These are phyloP conservation scores for Globisporangium carolinianum DNA, from an alignment of 352 stramenopile species.

Conservation along the genomic window DNA sequence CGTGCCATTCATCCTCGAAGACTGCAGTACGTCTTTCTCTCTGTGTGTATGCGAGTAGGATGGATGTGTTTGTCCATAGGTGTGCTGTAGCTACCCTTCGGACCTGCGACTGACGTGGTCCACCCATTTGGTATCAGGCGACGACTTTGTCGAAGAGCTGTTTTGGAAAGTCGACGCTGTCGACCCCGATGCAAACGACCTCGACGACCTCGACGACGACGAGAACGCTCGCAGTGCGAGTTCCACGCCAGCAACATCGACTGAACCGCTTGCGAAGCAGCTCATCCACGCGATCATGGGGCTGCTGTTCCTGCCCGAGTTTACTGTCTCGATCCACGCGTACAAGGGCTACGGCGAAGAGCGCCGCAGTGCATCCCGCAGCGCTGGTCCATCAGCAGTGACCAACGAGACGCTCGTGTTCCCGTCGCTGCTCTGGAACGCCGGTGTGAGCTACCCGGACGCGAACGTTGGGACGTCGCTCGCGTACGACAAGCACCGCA, in stretches of 20 bases:
- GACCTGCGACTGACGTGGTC: too few species aligned
- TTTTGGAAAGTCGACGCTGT: slow-evolving; percentile 59
- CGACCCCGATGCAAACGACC: slow-evolving; percentile 8
- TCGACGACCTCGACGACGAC: slow-evolving; percentile 31
- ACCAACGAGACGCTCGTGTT: slow-evolving; percentile 42
- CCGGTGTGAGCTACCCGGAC: slow-evolving; percentile 75
- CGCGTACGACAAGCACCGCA: slow-evolving; percentile 91
- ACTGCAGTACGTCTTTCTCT: slow-evolving; percentile 22
- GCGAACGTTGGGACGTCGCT: slow-evolving; percentile 59
- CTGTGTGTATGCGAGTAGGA: neutral
- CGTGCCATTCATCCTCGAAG: slow-evolving; percentile 83
- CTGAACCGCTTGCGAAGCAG: slow-evolving; percentile 54
- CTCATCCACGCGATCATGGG: slow-evolving; percentile 85
- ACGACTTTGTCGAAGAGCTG: slow-evolving; percentile 80
- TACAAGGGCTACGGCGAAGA: slow-evolving; percentile 81
- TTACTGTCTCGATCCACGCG: slow-evolving; percentile 78
- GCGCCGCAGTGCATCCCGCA: slow-evolving; percentile 54
- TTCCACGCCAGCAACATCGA: neutral
- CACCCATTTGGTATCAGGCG: slow-evolving; percentile 5
- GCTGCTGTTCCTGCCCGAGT: slow-evolving; percentile 80
- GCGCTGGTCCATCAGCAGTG: neutral
- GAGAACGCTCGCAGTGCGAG: slow-evolving; percentile 22
- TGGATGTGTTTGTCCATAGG: too few species aligned
- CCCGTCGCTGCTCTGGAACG: slow-evolving; percentile 73
- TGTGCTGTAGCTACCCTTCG: too few species aligned